Percentiles rank a stretch among this genome's conserved stretches.
Conservation (phyloP, 2,329 filamentous ascomycete species). For the Lizonia empirigonia region DNA sequence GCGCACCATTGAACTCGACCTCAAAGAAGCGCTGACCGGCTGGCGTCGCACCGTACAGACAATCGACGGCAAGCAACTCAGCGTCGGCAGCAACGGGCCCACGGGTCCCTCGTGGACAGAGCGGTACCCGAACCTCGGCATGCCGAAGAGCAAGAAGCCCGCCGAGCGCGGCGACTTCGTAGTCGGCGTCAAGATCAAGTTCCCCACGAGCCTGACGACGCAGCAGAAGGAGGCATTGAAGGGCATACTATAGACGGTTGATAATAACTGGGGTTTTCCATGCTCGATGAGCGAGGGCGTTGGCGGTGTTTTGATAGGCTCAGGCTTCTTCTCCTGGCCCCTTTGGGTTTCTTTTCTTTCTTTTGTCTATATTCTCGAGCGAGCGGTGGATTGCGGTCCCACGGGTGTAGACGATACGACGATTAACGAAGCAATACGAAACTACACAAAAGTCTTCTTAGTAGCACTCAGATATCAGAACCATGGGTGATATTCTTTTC, state of each 20-base stretch:
- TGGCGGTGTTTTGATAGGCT: conserved; percentile 19
- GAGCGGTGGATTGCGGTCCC: not conserved
- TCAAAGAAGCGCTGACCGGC: conserved; percentile 93
- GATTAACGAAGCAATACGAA: conserved; percentile 4
- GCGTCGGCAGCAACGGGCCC: conserved; percentile 78
- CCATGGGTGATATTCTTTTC: too few relatives aligned
- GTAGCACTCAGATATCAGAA: too few relatives aligned
- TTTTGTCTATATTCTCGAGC: not conserved
- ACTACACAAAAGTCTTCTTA: not conserved
- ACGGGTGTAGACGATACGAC: conserved; percentile 3
- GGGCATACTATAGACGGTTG: conserved; percentile 67
- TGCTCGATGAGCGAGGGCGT: conserved; percentile 23
- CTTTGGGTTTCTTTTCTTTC: not conserved
- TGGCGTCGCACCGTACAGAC: conserved; percentile 92
- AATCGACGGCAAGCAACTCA: conserved; percentile 87
- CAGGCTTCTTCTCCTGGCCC: not conserved
- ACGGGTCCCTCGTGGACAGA: conserved; percentile 85
- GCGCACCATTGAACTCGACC: conserved; percentile 76
- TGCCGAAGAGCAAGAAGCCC: conserved; percentile 93
- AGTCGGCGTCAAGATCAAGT: conserved; percentile 89
- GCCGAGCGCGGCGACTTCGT: conserved; percentile 84
- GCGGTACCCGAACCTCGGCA: conserved; percentile 81
- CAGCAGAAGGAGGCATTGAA: conserved; percentile 80
- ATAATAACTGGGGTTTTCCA: not conserved
- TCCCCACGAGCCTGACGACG: conserved; percentile 76